Evolutionary conservation across 2,329 filamentous ascomycete species (phyloP).

Genomic region (Ambrosiella beaveri): DNA sequence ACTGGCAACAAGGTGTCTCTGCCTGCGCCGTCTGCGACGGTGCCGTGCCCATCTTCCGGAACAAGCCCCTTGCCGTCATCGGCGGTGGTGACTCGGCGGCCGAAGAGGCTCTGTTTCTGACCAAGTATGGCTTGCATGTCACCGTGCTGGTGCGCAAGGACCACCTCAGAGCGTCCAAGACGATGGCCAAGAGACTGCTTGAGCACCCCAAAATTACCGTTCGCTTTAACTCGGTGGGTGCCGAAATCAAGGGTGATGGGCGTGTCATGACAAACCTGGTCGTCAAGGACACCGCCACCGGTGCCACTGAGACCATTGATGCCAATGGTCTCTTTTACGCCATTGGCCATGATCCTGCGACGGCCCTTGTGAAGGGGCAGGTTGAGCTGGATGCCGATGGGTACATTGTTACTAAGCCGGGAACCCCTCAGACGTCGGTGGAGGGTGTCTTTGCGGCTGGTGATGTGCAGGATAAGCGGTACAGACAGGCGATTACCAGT

Average conservation of each 20-base stretch:
- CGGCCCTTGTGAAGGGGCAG: constrained; percentile 75
- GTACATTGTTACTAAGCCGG: constrained; percentile 78
- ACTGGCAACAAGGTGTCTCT: constrained; percentile 94
- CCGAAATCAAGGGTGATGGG: constrained; percentile 66
- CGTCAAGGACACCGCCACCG: constrained; percentile 62
- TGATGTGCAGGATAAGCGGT: constrained; percentile 96
- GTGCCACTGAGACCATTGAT: constrained; percentile 64
- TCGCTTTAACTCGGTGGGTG: constrained; percentile 64
- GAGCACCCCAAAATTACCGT: constrained; percentile 82
- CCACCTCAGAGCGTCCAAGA: constrained; percentile 69
- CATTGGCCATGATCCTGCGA: constrained; percentile 90
- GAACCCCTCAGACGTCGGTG: constrained; percentile 72
- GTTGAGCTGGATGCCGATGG: constrained; percentile 76
- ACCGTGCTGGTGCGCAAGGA: constrained; percentile 84
- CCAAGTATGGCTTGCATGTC: constrained; percentile 92
- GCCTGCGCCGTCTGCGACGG: constrained; percentile 97
- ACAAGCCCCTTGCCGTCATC: constrained; percentile 89
- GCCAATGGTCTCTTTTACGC: constrained; percentile 95
- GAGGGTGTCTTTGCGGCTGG: constrained; percentile 91
- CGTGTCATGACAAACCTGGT: constrained; percentile 79
- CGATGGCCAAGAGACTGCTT: constrained; percentile 76
- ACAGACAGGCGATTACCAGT: constrained; percentile 93
- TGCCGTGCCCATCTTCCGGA: constrained; percentile 89
- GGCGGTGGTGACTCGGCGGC: constrained; percentile 93
- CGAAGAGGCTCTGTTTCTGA: constrained; percentile 92